Base-by-base conservation (phyloP, 148 eudicot species). In the Vaccinium myrtillus region DNA sequence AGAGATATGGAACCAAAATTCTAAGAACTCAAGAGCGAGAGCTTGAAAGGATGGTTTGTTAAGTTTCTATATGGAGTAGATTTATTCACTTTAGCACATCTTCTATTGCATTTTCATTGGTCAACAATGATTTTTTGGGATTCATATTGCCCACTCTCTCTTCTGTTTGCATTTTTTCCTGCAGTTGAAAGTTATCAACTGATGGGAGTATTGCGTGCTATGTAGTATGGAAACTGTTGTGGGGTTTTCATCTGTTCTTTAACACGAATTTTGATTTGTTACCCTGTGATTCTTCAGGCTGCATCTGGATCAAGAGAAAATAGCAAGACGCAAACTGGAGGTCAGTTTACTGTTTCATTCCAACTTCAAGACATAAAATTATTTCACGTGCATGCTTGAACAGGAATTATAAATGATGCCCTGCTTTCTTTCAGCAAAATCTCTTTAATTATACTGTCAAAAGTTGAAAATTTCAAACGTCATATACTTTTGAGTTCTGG, bases 301-400 rank as follows among this genome's bases (percentile, higher is more conserved):
- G 80, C 91, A 82, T 83, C 92, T 49, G 95, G 92, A 89, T 70
- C 90, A 81, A 89, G 83, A 86, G 93, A 87, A 74, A 88, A 78
- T 77, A 89, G 71, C 84, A 73, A 74, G 75, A 25, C 84, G 8
- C 92, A 92, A 39, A 70, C 87, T 53, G 94, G 92, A 67, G 91
- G 94, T 88, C 90, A 87, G 70, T 83, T 94, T 89, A 87, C 95
- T 67, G 98, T 98, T 94, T 82, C 92, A 94, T 90, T 73, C 32
- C 83, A 48, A 55, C 80, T 15, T 80, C 77, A 21, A 50, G 61
- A 19, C 39, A 59, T 75, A 43, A 21, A 65, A 58, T 80, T 65
- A 32, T 69, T 51, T 82, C 18, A 32, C 43, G 30, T 63, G 78
- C 16, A 76, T 46, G n/a, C 15, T 39, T 25, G 69, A 8, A 32